Evolutionary conservation across 805 yeast genomes (phyloP).

Genomic region (Yarrowia yakushimensis): DNA sequence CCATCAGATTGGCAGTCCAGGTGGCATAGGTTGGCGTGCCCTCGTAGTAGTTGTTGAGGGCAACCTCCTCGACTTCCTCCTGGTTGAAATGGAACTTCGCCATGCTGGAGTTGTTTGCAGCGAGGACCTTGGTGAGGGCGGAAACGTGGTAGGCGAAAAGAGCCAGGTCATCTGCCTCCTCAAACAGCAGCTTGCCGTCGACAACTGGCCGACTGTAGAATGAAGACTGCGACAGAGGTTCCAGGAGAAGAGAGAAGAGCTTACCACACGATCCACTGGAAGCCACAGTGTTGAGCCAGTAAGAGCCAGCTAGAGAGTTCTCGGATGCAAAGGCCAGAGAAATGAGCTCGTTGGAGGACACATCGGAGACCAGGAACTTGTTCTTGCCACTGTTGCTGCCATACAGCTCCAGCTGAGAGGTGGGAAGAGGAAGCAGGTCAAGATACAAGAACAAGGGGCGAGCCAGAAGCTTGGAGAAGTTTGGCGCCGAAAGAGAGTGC

Average conservation of each 20-base stretch:
- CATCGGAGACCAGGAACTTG: slow-evolving; percentile 5
- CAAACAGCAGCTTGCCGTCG: slow-evolving; percentile 27
- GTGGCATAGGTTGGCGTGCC: slow-evolving; percentile 4
- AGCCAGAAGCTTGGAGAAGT: slow-evolving; percentile 8
- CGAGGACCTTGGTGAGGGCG: slow-evolving; percentile 50
- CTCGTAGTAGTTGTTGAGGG: background rate
- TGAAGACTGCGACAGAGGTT: slow-evolving; percentile 48
- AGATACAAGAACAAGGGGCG: slow-evolving; percentile 10
- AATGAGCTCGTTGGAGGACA: slow-evolving; percentile 15
- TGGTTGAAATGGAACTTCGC: slow-evolving; percentile 21
- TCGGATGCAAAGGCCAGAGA: slow-evolving; percentile 11
- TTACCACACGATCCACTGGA: slow-evolving; percentile 54
- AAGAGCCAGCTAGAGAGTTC: slow-evolving; percentile 21
- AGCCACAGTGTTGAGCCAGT: slow-evolving; percentile 32
- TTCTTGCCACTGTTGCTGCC: background rate
- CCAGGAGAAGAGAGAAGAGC: slow-evolving; percentile 56
- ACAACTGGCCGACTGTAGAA: slow-evolving; percentile 31
- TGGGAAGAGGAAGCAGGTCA: slow-evolving; percentile 12
- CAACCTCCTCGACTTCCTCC: slow-evolving; percentile 19
- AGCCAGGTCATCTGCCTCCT: slow-evolving; percentile 55
- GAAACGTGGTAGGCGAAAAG: slow-evolving; percentile 60
- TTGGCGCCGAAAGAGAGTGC: slow-evolving; percentile 10
- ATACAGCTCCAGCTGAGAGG: slow-evolving; percentile 14
- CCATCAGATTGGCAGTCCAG: background rate
- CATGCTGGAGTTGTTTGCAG: slow-evolving; percentile 21